phyloP scores from a whole-genome alignment of 1,284 basidiomycete species.

The Austroboletus novae-zelandiae region DNA sequence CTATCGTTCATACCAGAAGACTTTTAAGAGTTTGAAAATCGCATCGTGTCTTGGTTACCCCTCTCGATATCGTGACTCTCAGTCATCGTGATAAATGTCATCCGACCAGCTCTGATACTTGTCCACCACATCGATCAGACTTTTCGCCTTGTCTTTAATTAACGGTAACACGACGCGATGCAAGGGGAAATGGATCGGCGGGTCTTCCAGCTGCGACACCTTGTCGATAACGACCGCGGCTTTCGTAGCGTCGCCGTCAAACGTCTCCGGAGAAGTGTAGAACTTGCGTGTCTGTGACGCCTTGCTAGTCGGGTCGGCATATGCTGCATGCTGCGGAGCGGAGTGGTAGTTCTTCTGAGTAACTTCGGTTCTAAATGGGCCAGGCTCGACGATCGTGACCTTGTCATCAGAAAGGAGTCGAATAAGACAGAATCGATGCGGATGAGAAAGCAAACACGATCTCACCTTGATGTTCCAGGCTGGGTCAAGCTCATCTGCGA shows the following conservation, averaged over 20 bases:
- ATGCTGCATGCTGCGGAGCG: neutral
- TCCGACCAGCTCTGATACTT: conserved; percentile 33
- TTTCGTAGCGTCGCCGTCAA: conserved; percentile 2
- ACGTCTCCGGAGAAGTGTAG: neutral
- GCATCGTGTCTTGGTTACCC: too few relatives aligned
- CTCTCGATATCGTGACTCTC: too few relatives aligned
- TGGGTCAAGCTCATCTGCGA: conserved; percentile 20
- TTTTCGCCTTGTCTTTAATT: conserved; percentile 14
- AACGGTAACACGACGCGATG: conserved; percentile 1
- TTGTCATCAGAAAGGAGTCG: neutral
- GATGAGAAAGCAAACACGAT: neutral
- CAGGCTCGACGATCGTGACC: conserved; percentile 7
- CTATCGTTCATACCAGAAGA: too few relatives aligned
- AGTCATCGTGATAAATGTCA: conserved; percentile 16
- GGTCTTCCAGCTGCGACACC: conserved; percentile 1
- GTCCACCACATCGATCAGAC: conserved; percentile 17
- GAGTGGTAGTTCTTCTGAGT: neutral
- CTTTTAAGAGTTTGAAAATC: too few relatives aligned
- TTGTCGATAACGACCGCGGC: conserved; percentile 4
- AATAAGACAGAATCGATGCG: neutral
- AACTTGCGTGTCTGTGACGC: neutral
- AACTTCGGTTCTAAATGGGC: conserved; percentile 11
- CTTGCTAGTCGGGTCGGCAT: conserved; percentile 3
- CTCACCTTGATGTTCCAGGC: conserved; percentile 23
- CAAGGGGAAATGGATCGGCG: conserved; percentile 22